phyloP scores from a whole-genome alignment of 116 monocot genomes.

The Iris pallida region DNA sequence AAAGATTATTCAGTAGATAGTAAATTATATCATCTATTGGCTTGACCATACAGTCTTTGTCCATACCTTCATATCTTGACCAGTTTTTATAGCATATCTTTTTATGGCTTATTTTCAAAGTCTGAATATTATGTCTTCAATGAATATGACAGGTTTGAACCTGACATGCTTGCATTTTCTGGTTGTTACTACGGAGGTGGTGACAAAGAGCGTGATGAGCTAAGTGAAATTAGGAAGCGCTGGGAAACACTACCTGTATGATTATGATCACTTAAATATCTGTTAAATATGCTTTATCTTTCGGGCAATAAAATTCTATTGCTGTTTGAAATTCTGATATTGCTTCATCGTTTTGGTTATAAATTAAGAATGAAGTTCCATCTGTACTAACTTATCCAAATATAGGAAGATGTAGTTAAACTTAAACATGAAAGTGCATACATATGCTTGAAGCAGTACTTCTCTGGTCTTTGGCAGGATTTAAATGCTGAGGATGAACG shows the following conservation, averaged over 20 bases:
- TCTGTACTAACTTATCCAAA: background rate
- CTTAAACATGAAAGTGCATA: background rate
- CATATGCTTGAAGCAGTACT: background rate
- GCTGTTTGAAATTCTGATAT: background rate
- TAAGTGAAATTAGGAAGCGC: conserved; percentile 45
- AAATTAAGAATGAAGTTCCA: background rate
- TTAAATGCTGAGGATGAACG: conserved; percentile 33
- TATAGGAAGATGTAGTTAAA: background rate
- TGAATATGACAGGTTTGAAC: conserved; percentile 35
- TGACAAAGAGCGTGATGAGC: conserved; percentile 43
- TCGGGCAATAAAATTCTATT: background rate
- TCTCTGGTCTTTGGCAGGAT: conserved; percentile 24
- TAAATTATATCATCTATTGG: background rate
- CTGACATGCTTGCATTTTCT: conserved; percentile 72
- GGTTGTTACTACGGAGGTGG: conserved; percentile 65
- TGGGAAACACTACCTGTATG: conserved; percentile 55
- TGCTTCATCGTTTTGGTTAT: background rate
- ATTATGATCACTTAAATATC: background rate
- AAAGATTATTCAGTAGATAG: conserved; percentile 1
- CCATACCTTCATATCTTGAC: background rate
- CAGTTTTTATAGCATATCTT: background rate
- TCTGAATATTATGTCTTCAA: background rate
- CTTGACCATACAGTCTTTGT: background rate
- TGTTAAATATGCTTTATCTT: conserved; percentile 2
- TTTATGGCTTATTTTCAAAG: background rate